Evolutionary conservation across 2,329 filamentous ascomycete species (phyloP).

Genomic region (Atkinsonella hypoxylon): DNA sequence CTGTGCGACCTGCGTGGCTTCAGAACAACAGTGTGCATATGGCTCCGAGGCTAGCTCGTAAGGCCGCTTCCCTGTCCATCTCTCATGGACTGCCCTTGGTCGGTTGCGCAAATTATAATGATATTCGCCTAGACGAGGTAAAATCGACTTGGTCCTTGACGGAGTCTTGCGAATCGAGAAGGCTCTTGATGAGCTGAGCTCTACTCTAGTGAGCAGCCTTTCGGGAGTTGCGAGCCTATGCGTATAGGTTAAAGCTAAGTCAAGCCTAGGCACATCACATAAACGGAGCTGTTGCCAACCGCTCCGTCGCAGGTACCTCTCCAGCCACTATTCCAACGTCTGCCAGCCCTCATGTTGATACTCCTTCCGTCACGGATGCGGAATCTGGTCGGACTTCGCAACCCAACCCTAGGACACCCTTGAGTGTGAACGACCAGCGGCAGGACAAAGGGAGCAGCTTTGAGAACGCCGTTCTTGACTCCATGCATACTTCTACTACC

Average conservation of each 20-base stretch:
- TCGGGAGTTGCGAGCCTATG: not conserved
- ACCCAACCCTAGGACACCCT: constrained; percentile 13
- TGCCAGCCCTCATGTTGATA: constrained; percentile 1
- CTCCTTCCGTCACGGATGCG: constrained; percentile 4
- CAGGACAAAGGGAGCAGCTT: constrained; percentile 15
- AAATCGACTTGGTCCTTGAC: constrained; percentile 39
- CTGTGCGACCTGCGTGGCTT: constrained; percentile 26
- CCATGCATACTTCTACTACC: constrained; percentile 37
- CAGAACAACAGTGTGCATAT: constrained; percentile 28
- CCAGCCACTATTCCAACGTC: not conserved
- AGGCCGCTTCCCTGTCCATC: constrained; percentile 9
- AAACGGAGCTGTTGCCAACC: constrained; percentile 10
- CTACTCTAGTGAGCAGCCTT: constrained; percentile 22
- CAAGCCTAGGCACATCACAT: constrained; percentile 1
- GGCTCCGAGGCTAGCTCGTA: constrained; percentile 32
- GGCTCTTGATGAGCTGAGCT: constrained; percentile 31
- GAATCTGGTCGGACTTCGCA: constrained; percentile 11
- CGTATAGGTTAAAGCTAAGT: not conserved
- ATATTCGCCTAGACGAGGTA: constrained; percentile 21
- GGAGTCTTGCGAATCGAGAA: constrained; percentile 36
- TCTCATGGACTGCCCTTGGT: not conserved
- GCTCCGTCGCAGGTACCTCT: constrained; percentile 1
- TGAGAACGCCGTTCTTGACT: constrained; percentile 36
- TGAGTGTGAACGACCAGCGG: constrained; percentile 8
- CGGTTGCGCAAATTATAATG: not conserved